Conservation (phyloP, 169 alveolate species). For the Plasmodium berghei region DNA sequence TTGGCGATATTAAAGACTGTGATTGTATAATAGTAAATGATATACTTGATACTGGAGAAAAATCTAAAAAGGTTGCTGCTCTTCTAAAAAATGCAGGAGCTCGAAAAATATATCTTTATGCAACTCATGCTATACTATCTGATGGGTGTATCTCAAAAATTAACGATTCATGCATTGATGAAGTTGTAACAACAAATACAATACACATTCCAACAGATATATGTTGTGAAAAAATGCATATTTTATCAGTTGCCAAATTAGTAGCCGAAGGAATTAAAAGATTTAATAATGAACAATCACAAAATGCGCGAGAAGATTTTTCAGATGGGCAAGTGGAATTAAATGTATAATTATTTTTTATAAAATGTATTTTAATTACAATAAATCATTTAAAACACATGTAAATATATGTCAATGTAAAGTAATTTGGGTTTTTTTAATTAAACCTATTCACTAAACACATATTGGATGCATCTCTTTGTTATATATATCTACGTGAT, state of each 20-base stretch:
- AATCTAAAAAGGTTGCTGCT: conserved; percentile 90
- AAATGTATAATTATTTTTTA: conserved; percentile 87
- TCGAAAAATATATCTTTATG: conserved; percentile 90
- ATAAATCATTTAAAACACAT: background rate
- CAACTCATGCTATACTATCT: conserved; percentile 90
- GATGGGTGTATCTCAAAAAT: conserved; percentile 86
- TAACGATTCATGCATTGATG: conserved; percentile 81
- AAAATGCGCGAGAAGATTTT: conserved; percentile 82
- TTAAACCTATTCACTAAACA: too few relatives aligned
- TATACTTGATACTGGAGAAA: conserved; percentile 93
- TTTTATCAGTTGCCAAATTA: conserved; percentile 82
- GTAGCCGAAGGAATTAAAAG: conserved; percentile 88
- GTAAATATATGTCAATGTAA: conserved; percentile 1
- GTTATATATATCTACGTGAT: too few relatives aligned
- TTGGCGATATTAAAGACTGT: conserved; percentile 90
- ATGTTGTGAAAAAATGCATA: conserved; percentile 80
- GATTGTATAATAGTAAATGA: conserved; percentile 93
- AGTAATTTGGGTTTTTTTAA: too few relatives aligned
- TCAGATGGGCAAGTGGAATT: conserved; percentile 88
- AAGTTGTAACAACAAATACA: conserved; percentile 85
- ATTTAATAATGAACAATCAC: conserved; percentile 78
- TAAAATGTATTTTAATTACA: conserved; percentile 69
- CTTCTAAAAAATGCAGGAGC: conserved; percentile 89
- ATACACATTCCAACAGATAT: conserved; percentile 80
- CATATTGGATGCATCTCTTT: too few relatives aligned